Percentiles rank a stretch among this genome's conserved stretches.
Conservation (phyloP, 345 rosid genomes). For the Hypericum perforatum region DNA sequence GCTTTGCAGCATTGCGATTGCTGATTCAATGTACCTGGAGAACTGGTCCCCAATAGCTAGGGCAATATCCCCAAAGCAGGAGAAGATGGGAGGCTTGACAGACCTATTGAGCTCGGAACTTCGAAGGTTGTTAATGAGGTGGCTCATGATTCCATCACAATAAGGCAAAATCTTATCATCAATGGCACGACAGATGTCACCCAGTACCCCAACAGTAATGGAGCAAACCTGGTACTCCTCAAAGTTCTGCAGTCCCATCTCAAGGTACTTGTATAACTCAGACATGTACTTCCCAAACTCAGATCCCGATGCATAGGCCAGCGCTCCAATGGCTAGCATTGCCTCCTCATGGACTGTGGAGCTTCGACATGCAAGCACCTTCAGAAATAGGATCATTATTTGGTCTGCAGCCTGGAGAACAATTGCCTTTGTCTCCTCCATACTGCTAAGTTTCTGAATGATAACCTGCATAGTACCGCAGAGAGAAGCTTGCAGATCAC, state of each 20-base stretch:
- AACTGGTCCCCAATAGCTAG: slow-evolving; percentile 76
- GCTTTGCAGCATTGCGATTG: slow-evolving; percentile 69
- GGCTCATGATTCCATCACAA: slow-evolving; percentile 81
- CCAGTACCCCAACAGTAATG: slow-evolving; percentile 79
- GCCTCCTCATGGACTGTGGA: slow-evolving; percentile 98
- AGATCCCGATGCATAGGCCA: slow-evolving; percentile 81
- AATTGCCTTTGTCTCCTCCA: slow-evolving; percentile 50
- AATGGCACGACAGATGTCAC: slow-evolving; percentile 85
- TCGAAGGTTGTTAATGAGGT: slow-evolving; percentile 57
- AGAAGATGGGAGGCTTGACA: slow-evolving; percentile 90
- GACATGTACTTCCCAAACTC: slow-evolving; percentile 73
- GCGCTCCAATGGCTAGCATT: slow-evolving; percentile 96
- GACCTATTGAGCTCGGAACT: slow-evolving; percentile 77
- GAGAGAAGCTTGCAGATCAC: slow-evolving; percentile 78
- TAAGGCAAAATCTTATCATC: slow-evolving; percentile 64
- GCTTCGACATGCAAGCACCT: slow-evolving; percentile 78
- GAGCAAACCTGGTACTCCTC: slow-evolving; percentile 93
- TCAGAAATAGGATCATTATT: slow-evolving; percentile 75
- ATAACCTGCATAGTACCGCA: slow-evolving; percentile 95
- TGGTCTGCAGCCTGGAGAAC: slow-evolving; percentile 64
- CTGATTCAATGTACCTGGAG: slow-evolving; percentile 52
- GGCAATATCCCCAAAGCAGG: slow-evolving; percentile 88
- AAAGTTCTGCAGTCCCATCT: slow-evolving; percentile 85
- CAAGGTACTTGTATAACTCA: slow-evolving; percentile 65
- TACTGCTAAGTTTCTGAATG: slow-evolving; percentile 68